Percentiles rank a stretch among this genome's conserved stretches.
phyloP scores from a whole-genome alignment of 495 filamentous ascomycete species.

The Astrocystis sublimbata region DNA sequence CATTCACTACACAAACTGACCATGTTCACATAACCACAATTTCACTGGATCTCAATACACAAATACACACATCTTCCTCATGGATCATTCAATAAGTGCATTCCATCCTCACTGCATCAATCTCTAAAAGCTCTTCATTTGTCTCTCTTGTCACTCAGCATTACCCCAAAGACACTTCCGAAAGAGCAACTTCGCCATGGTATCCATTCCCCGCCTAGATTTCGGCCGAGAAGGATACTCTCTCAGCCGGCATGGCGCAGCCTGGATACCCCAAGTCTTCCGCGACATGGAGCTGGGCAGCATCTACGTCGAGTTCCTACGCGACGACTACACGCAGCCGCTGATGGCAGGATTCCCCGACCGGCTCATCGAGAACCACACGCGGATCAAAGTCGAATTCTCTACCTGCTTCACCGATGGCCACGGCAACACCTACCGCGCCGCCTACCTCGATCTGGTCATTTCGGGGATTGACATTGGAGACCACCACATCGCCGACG shows the following conservation, averaged over 20 bases:
- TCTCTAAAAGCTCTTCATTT: no score
- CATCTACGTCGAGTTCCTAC: constrained; percentile 1
- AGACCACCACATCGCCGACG: not conserved
- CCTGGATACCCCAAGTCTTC: not conserved
- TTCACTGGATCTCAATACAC: no score
- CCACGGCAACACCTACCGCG: not conserved
- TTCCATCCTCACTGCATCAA: no score
- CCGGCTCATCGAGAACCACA: not conserved
- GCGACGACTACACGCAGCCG: not conserved
- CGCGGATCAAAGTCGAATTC: not conserved
- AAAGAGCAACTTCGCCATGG: no score
- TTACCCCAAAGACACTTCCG: no score
- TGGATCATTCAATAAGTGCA: no score
- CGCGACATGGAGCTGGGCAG: not conserved
- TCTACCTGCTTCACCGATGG: not conserved
- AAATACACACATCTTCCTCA: no score
- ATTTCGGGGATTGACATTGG: not conserved
- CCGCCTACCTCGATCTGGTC: not conserved
- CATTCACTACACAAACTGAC: no score
- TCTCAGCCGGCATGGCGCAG: not conserved
- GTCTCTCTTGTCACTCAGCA: no score
- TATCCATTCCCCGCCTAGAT: not conserved
- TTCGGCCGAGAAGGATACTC: not conserved
- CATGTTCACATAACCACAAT: no score
- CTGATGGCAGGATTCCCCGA: no score